phyloP scores from a whole-genome alignment of 768 basidiomycete species.

The Boletus subparvulus region DNA sequence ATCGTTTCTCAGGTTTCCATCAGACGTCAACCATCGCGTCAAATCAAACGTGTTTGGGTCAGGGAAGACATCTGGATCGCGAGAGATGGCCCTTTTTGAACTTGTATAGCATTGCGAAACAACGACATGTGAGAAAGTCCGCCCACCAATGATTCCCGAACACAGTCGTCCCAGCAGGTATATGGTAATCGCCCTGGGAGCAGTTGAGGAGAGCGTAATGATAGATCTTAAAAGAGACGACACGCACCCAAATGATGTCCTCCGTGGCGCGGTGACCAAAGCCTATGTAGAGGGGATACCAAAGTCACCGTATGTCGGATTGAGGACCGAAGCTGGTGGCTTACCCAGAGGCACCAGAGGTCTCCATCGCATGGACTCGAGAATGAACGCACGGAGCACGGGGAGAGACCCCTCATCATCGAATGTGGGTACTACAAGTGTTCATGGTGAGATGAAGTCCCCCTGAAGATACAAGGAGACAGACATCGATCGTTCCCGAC shows the following conservation, averaged over 20 bases:
- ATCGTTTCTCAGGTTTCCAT: constrained; percentile 40
- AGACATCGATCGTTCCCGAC: constrained; percentile 36
- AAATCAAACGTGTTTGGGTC: constrained; percentile 39
- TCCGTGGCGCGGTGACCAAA: constrained; percentile 13
- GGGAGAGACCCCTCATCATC: constrained; percentile 32
- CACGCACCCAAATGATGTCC: constrained; percentile 17
- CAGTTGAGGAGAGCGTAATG: background rate
- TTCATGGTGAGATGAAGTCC: background rate
- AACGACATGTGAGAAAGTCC: background rate
- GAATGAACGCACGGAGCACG: constrained; percentile 34
- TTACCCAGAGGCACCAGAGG: constrained; percentile 27
- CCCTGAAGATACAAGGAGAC: background rate
- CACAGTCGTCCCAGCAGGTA: constrained; percentile 20
- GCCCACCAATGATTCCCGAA: constrained; percentile 19
- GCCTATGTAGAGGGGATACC: background rate
- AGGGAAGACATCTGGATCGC: constrained; percentile 38
- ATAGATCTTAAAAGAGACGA: background rate
- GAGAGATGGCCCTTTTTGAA: constrained; percentile 32
- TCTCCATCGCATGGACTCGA: constrained; percentile 37
- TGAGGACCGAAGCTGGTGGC: background rate
- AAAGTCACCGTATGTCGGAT: background rate
- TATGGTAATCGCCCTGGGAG: constrained; percentile 13
- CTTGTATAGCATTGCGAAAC: background rate
- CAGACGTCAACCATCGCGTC: constrained; percentile 28
- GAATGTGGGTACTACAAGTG: constrained; percentile 35